A percentile compares a stretch with the other conserved stretches of the same genome.
Evolutionary conservation across 2,329 filamentous ascomycete genomes (phyloP).

Genomic region (Periconia macrospinosa): DNA sequence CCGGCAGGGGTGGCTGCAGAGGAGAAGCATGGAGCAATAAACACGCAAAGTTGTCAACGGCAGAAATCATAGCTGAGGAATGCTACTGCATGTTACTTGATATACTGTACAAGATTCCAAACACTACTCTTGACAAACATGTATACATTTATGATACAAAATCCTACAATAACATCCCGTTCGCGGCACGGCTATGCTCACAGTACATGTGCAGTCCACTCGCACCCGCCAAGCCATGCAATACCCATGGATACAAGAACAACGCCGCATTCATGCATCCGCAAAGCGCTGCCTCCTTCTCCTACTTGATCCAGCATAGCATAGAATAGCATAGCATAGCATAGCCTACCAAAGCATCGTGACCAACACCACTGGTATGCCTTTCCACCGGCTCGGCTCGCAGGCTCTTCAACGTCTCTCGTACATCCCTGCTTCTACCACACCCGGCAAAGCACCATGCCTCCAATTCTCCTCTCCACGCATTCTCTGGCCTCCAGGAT

Average conservation of each 20-base stretch:
- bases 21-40: too few species aligned
- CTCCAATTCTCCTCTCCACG: conserved; percentile 77
- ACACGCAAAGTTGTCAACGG: too few species aligned
- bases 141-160: background rate
- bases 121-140: background rate
- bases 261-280: background rate
- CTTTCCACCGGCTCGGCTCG: too few species aligned
- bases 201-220: background rate
- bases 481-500: conserved; percentile 83
- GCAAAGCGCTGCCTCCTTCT: background rate
- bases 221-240: background rate
- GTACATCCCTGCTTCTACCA: conserved; percentile 21
- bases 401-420: background rate
- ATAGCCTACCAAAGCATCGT: background rate
- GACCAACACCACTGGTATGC: background rate
- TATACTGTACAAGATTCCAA: too few species aligned
- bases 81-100: too few species aligned
- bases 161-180: background rate
- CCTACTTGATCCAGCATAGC: background rate
- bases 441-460: conserved; percentile 74
- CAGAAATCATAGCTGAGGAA: background rate
- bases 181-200: background rate
- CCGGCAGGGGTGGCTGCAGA: too few species aligned
- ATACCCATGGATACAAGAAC: background rate
- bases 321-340: too few species aligned